phyloP scores from a whole-genome alignment of 306 rosid genomes.

The Vachellia collinsii region DNA sequence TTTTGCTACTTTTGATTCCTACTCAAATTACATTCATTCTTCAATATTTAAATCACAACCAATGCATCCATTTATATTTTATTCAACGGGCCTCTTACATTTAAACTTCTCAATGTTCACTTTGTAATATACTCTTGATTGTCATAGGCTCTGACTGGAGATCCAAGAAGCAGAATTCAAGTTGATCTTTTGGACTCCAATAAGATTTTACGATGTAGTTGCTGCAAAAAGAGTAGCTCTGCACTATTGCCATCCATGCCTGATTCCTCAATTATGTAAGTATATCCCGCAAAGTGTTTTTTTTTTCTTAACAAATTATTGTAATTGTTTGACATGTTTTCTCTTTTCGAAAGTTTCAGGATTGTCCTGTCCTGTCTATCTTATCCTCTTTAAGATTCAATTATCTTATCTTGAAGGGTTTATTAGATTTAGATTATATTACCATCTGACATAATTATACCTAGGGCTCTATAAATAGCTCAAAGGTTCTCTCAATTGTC shows the following conservation, averaged over 20 bases:
- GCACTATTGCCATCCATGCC: conserved; percentile 67
- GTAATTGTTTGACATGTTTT: not conserved
- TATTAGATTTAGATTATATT: not conserved
- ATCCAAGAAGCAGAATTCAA: conserved; percentile 89
- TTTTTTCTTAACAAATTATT: conserved; percentile 17
- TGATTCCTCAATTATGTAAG: conserved; percentile 92
- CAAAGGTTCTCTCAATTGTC: not conserved
- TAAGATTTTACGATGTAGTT: conserved; percentile 68
- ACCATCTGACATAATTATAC: not conserved
- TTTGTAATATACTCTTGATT: conserved; percentile 29
- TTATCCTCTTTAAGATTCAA: not conserved
- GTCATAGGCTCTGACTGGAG: conserved; percentile 77
- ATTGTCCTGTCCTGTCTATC: not conserved
- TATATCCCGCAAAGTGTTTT: conserved; percentile 20
- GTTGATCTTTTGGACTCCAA: conserved; percentile 81
- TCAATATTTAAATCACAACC: not conserved
- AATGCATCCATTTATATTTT: not conserved
- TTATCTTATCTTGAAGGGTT: not conserved
- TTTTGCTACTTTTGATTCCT: not conserved
- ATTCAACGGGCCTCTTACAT: conserved; percentile 15
- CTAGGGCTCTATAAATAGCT: not conserved
- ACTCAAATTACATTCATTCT: not conserved
- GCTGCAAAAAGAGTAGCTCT: conserved; percentile 68
- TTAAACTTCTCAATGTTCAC: conserved; percentile 20
- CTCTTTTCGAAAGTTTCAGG: not conserved